Evolutionary conservation across 2,329 filamentous ascomycete species (phyloP), one percentile per base, ranked within the genome.

Genomic region (Cordyceps javanica): DNA sequence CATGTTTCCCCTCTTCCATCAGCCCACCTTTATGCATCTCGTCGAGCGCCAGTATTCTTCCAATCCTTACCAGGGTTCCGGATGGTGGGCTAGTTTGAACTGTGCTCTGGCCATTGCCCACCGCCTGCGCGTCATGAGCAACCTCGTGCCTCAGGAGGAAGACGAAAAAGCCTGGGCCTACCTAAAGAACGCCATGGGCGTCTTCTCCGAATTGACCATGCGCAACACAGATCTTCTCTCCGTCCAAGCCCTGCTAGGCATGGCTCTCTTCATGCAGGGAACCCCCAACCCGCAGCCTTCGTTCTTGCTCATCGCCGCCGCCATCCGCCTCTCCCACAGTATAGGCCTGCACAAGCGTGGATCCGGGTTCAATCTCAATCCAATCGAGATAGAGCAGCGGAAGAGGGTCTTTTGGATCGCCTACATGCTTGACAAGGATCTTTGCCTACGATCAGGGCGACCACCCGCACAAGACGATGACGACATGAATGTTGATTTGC

Each of bases 61-160:
- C 51, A 90, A 97, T 64, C 93, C 93, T 0, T 97, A 97, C 64
- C 87, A 96, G 69, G 92, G 93, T 28, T 95, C 91, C 6, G 94
- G 94, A 3, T 99, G 94, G 94, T 99, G 94, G 93, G 94, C 94
- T 5, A 96, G 91, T 72, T 80, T 99, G 66, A 99, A 99, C 65
- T 88, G 96, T 59, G 91, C 89, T 1, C 75, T 99, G 57, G 94
- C 93, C n/a, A 95, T 97, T 64, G 89, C 93, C 5, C 91, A 97
- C 69, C 84, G 94, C 41, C 77, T 99, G 66, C 87, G 94, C 11
- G 91, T 97, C 23, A 96, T 97, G 91, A 96, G 90, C 75, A 94
- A 96, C 66, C 77, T 96, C 9, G 90, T 96, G 0, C 88, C 91
- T 1, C 85, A 89, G 61, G 91, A 96, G 61, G 93, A 97, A 69